Evolutionary conservation across 768 basidiomycete genomes (phyloP), one percentile per base, ranked within the genome.

Genomic region (Pulveroboletus sp.): DNA sequence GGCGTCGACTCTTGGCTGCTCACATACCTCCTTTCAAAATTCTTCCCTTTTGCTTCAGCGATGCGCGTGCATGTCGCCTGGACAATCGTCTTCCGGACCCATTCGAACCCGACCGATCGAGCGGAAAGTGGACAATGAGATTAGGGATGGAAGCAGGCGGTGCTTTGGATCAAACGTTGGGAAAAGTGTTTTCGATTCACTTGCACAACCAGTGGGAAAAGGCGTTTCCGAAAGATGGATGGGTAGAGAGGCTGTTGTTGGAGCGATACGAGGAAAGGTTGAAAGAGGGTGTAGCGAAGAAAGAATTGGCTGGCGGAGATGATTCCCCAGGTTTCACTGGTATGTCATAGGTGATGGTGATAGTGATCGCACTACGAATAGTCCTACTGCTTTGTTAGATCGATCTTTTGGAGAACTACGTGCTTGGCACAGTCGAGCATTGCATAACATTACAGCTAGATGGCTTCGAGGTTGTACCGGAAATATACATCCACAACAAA

Each of bases 161-260:
- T 5, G 78, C 76, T 6, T 65, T 87, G 56, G 85, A 88, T 62
- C 57, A 72, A 53, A 78, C 75, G 48, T 68, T 94, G 24, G 56
- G 67, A 51, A 84, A 87, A 50, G 77, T 95, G 12, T 99, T 95
- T 71, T 79, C 84, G 1, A 79, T 98, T 31, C 95, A 97, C 69
- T 63, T 98, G 59, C 95, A 98, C 66, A 97, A 97, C 68, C 93
- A 93, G 67, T 98, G 95, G 94, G 80, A 87, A 44, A 97, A 93
- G 73, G 68, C 69, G 42, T 98, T 87, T 63, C 94, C 95, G 0
- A 62, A 66, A 16, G 80, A 72, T 3, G 95, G 95, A 0, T 97
- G 94, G 94, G 84, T 99, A 6, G 82, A 90, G 48, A 73, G 88
- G 59, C 59, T 97, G 56, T 67, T 98, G 55, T 65, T 94, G 64